Evolutionary conservation across 2,329 filamentous ascomycete genomes (phyloP).

Genomic region (Chaetothyriales sp.): DNA sequence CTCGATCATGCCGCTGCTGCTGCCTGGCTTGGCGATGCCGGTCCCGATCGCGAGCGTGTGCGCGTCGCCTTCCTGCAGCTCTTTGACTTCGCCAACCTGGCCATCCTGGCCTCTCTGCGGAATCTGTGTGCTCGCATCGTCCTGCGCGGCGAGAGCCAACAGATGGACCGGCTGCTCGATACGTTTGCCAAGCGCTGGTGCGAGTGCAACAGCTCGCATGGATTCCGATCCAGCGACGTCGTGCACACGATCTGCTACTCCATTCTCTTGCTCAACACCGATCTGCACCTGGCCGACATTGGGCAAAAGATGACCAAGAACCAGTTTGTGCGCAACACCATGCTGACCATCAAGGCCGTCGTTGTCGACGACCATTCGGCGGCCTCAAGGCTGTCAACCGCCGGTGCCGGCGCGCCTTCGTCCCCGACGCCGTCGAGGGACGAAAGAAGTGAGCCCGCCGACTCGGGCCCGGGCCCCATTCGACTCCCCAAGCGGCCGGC

Average conservation of each 20-base stretch:
- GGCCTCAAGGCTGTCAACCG: not conserved
- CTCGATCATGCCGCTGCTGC: conserved; percentile 68
- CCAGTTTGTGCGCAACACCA: conserved; percentile 93
- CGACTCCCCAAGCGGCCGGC: conserved; percentile 10
- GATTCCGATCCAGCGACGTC: conserved; percentile 82
- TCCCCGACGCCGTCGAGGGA: conserved; percentile 4
- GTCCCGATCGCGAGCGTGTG: conserved; percentile 39
- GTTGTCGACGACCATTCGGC: conserved; percentile 2
- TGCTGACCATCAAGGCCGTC: conserved; percentile 72
- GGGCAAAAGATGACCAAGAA: conserved; percentile 89
- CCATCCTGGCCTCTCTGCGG: conserved; percentile 64
- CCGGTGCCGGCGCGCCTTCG: not conserved
- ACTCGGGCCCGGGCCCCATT: not conserved
- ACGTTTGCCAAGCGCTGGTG: conserved; percentile 86
- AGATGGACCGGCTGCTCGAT: conserved; percentile 87
- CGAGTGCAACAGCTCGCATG: conserved; percentile 79
- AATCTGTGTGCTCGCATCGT: conserved; percentile 69
- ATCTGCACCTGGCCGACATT: conserved; percentile 88
- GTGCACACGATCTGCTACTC: conserved; percentile 97
- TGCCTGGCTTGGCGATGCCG: conserved; percentile 69
- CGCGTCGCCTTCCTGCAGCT: conserved; percentile 77
- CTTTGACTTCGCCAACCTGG: conserved; percentile 72
- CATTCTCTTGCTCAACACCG: conserved; percentile 86
- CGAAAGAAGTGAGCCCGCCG: conserved; percentile 1
- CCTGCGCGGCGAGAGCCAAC: conserved; percentile 84